Evolutionary conservation across 805 yeast genomes (phyloP), one percentile per base, ranked within the genome.

Genomic region (Nakazawaea laoshanensis): DNA sequence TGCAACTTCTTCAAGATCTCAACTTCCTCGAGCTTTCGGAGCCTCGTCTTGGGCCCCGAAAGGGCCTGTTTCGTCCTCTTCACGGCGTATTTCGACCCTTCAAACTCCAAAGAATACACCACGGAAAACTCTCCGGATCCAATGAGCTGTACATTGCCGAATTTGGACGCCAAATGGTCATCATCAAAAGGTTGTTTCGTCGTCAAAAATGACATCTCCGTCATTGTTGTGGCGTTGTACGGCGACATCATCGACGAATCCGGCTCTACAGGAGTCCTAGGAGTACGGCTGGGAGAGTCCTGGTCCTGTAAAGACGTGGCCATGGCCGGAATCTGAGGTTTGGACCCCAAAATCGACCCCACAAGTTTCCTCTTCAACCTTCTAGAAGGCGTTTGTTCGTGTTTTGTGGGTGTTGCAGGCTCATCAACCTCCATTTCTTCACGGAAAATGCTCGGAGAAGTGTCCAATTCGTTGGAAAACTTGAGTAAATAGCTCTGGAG

Each of bases 101-200:
- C 76, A 47, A 76, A 81, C 11, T 74, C 65, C 27, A 89, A 89
- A 41, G 82, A 82, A 54, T 76, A 92, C 12, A 94, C 98, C 15
- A 74, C 64, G 3, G 96, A 86, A 48, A 92, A 92, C 53, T 86
- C 95, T 16, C 98, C 97, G 22, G 70, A 63, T 3, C 95, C 95
- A 15, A 89, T 60, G 28, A 77, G 57, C 27, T 67, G 65, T 27
- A 89, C 88, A 41, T 79, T 76, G 15, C 78, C 79, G 53, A 72
- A 72, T 43, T 64, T 65, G 9, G 69, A 62, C 24, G 59, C 49
- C 18, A 72, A 48, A 48, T 70, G 74, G 21, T 58, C 58, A 45
- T 65, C 71, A 12, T 51, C 42, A 11, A 39, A 36, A 8, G 42
- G 40, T 13, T 40, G 17, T 26, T 19, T 12, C 10, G 12, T 11